Base-by-base conservation (phyloP, 192 early-diverging fungal species). In the Backusella tuberculispora region DNA sequence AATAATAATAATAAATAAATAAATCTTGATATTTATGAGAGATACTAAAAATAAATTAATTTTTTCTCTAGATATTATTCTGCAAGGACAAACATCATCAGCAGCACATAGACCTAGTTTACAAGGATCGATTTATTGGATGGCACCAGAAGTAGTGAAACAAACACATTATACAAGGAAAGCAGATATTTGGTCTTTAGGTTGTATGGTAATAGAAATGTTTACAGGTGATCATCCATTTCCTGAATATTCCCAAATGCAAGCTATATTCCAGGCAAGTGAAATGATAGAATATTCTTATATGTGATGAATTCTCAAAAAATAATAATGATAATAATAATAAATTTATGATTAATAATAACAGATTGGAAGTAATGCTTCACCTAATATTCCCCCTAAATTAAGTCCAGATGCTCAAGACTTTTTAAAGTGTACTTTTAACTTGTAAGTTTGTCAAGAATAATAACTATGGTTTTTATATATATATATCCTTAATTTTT, bases 131-230 rank as follows among this genome's bases (percentile, higher is more conserved):
- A 91, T 98, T 37, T 95, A 19, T 69, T 69, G 74, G 98, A 98
- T 98, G 97, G 97, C 98, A n/a, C 98, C 97, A 24, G 98, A 98
- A 83, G 96, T 98, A 6, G 94, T 97, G 65, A 94, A 95, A 80
- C 92, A 94, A 80, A 95, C 93, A 5, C 90, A 93, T 42, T 98
- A 98, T 78, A 95, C 94, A 8, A 87, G 90, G 71, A 98, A 97
- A 85, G 95, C 93, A 26, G 95, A 97, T 76, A 94, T 96, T 43
- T 97, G 96, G 96, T 91, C 92, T 76, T 83, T 99, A 37, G 97
- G 97, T 9, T 98, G 97, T 78, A 86, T 98, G 74, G 88, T 96
- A 0, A 91, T 98, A n/a, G 98, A 99, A 85, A 99, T 99, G 98
- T 92, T 99, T 76, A 98, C 97, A 0, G 96, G 95, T 7, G 86